These are phyloP conservation scores for Zymoseptoria pseudotritici DNA, from an alignment of 2,329 filamentous ascomycete species.

Conservation along the genomic window DNA sequence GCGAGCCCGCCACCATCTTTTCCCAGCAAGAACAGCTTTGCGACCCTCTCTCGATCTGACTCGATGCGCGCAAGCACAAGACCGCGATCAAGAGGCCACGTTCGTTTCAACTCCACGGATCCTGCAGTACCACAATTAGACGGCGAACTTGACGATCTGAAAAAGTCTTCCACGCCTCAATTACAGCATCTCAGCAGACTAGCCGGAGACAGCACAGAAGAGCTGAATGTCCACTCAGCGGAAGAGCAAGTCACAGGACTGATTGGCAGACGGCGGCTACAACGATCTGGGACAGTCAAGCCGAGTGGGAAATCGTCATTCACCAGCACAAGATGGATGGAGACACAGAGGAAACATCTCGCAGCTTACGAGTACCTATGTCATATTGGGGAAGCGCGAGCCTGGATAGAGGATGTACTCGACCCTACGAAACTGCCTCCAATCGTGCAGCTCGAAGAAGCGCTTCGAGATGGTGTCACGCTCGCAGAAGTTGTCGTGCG, in stretches of 20 bases:
- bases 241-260: constrained; percentile 83
- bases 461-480: constrained; percentile 84
- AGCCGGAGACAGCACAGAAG: constrained; percentile 63
- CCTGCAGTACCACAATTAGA: constrained; percentile 25
- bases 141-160: constrained; percentile 59
- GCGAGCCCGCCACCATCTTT: constrained; percentile 19
- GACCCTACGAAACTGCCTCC: constrained; percentile 71
- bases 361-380: constrained; percentile 98
- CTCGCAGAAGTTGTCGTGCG: constrained; percentile 89
- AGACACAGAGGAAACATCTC: constrained; percentile 91
- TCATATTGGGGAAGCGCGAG: constrained; percentile 96
- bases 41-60: constrained; percentile 31
- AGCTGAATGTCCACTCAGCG: constrained; percentile 69
- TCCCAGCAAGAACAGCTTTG: constrained; percentile 26
- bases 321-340: constrained; percentile 94
- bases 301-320: constrained; percentile 42
- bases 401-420: constrained; percentile 95
- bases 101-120: constrained; percentile 27
- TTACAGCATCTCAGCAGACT: constrained; percentile 79
- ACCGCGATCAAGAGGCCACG: constrained; percentile 26
- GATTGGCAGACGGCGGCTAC: constrained; percentile 73
- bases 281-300: constrained; percentile 53
- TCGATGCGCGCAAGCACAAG: constrained; percentile 29
- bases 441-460: constrained; percentile 89
- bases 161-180: constrained; percentile 84